These are phyloP conservation scores for Oryza meyeriana DNA, from an alignment of 176 grass and related monocot genomes.

Conservation along the genomic window DNA sequence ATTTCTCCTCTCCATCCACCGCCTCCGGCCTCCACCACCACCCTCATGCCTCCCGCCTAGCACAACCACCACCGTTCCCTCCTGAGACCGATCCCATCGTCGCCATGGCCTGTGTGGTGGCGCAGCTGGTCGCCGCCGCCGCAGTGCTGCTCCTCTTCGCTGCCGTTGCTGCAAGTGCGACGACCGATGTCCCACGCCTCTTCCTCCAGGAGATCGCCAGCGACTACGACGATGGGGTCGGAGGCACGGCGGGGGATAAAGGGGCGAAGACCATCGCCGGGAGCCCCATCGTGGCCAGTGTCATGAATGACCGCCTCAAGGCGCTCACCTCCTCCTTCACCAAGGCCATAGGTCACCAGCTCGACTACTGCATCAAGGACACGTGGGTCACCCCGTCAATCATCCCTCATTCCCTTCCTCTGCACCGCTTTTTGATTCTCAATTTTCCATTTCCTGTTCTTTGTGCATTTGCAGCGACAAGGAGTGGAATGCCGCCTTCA, in stretches of 20 bases:
- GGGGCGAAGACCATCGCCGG: conserved; percentile 26
- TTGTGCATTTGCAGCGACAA: conserved; percentile 47
- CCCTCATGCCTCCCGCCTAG: no score
- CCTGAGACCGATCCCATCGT: neutral
- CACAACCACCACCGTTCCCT: neutral
- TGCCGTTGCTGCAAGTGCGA: conserved; percentile 5
- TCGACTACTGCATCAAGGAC: conserved; percentile 87
- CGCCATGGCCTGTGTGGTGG: conserved; percentile 41
- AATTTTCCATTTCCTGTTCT: neutral
- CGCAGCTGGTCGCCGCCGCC: conserved; percentile 19
- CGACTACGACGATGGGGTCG: conserved; percentile 20
- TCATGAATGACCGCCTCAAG: conserved; percentile 54
- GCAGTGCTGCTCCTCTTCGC: conserved; percentile 3
- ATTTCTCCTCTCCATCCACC: conserved; percentile 35
- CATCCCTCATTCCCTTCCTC: neutral
- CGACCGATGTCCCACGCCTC: neutral
- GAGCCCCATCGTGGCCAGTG: conserved; percentile 49
- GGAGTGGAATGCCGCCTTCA: conserved; percentile 90
- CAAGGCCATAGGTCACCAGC: conserved; percentile 32
- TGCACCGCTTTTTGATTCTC: neutral
- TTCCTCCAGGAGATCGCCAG: conserved; percentile 13
- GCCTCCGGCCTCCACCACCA: neutral
- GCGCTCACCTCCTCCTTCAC: conserved; percentile 58
- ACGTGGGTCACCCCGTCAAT: conserved; percentile 31
- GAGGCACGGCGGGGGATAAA: neutral